Evolutionary conservation across 768 basidiomycete species (phyloP).

Genomic region (Naganishia kalamii): DNA sequence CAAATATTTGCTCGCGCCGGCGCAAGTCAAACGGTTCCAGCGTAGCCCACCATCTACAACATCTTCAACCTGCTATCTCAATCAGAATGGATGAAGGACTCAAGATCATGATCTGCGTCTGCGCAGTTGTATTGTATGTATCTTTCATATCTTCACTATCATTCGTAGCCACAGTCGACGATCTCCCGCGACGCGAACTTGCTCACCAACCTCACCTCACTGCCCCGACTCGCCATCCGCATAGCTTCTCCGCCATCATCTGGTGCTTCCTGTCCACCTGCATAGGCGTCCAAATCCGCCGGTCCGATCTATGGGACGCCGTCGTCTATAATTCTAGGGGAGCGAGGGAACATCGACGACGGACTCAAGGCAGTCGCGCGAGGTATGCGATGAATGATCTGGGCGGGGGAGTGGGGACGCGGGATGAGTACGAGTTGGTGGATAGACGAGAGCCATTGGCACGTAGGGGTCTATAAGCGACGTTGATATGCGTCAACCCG

Average conservation of each 20-base stretch:
- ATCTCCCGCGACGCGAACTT: background rate
- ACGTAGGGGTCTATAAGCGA: background rate
- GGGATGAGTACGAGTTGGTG: slow-evolving; percentile 36
- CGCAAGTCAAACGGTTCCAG: no score
- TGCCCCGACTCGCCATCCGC: background rate
- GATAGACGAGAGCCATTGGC: slow-evolving; percentile 18
- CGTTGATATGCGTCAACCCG: background rate
- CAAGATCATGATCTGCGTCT: background rate
- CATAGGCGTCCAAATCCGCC: slow-evolving; percentile 31
- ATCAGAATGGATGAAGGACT: slow-evolving; percentile 5
- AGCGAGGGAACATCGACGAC: slow-evolving; percentile 16
- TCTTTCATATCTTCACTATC: background rate
- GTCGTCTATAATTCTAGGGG: background rate
- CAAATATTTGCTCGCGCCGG: no score
- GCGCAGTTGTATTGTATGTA: slow-evolving; percentile 8
- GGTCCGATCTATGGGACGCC: slow-evolving; percentile 35
- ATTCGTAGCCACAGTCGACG: background rate
- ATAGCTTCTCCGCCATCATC: slow-evolving; percentile 27
- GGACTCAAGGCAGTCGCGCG: background rate
- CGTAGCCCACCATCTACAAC: no score
- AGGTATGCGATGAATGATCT: background rate
- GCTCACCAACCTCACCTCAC: background rate
- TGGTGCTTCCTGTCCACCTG: slow-evolving; percentile 44
- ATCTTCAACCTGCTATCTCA: no score
- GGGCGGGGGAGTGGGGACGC: slow-evolving; percentile 17